phyloP scores from a whole-genome alignment of 2,329 filamentous ascomycete genomes.

The Colletotrichum sp. region DNA sequence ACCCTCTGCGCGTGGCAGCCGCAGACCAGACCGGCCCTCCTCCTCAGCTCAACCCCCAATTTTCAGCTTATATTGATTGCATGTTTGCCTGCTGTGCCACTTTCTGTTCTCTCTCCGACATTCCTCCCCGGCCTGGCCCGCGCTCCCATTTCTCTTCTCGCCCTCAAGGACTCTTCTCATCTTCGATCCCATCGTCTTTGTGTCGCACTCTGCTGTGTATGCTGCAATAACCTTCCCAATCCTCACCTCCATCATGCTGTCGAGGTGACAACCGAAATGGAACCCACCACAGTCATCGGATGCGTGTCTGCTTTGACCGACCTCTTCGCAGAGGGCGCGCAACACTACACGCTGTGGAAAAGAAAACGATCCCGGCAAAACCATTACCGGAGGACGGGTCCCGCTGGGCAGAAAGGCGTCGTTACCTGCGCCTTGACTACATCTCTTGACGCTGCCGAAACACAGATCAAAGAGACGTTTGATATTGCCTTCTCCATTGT shows the following conservation, averaged over 20 bases:
- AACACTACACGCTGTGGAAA: slow-evolving; percentile 40
- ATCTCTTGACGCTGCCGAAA: slow-evolving; percentile 36
- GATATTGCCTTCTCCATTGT: slow-evolving; percentile 36
- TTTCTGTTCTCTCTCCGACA: background rate
- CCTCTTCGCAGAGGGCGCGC: slow-evolving; percentile 20
- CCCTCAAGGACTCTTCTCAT: background rate
- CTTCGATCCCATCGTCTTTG: background rate
- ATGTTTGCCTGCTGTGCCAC: background rate
- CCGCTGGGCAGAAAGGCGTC: background rate
- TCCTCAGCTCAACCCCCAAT: background rate
- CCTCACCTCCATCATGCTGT: background rate
- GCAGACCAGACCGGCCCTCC: background rate
- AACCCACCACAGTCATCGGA: slow-evolving; percentile 25
- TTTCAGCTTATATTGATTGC: background rate
- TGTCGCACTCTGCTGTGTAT: background rate
- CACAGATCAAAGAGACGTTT: slow-evolving; percentile 36
- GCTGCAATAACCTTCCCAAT: background rate
- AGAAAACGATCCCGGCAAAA: slow-evolving; percentile 34
- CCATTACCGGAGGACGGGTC: slow-evolving; percentile 31
- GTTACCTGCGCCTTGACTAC: slow-evolving; percentile 37
- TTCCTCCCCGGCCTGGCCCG: background rate
- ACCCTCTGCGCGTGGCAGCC: background rate
- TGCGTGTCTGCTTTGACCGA: slow-evolving; percentile 22
- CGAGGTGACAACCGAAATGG: slow-evolving; percentile 16
- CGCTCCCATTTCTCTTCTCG: background rate